Conservation (phyloP, 495 filamentous ascomycete species). For the Chaetomium tenue region DNA sequence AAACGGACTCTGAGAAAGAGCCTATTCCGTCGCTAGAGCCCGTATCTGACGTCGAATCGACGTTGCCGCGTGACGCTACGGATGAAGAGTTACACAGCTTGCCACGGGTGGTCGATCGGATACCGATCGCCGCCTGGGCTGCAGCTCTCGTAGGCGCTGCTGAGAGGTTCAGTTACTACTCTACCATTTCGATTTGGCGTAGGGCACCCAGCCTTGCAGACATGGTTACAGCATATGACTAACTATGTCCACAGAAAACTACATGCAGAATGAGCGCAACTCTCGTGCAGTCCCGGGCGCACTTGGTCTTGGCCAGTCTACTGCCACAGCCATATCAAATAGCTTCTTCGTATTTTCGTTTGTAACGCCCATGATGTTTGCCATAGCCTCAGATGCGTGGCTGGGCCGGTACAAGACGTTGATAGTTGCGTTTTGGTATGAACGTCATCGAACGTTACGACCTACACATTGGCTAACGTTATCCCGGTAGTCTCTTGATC, state of each 20-base stretch:
- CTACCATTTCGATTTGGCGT: conserved; percentile 29
- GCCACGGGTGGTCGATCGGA: conserved; percentile 24
- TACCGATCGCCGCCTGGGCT: conserved; percentile 29
- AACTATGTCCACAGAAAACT: conserved; percentile 23
- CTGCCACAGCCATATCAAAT: conserved; percentile 51
- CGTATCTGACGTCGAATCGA: neutral
- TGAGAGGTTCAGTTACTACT: conserved; percentile 30
- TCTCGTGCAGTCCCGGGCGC: conserved; percentile 36
- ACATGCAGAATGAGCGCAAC: conserved; percentile 28
- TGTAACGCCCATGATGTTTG: conserved; percentile 33
- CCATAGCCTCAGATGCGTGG: conserved; percentile 35
- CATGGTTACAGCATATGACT: too few species aligned
- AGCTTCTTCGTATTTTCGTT: conserved; percentile 52
- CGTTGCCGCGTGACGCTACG: conserved; percentile 23
- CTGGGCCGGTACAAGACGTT: conserved; percentile 35
- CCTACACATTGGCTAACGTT: conserved; percentile 27
- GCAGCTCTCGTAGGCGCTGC: conserved; percentile 24
- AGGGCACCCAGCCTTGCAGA: neutral
- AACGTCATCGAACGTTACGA: conserved; percentile 1
- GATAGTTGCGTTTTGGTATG: conserved; percentile 28
- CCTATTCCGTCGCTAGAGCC: too few species aligned
- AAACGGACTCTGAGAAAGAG: too few species aligned
- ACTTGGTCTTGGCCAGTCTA: conserved; percentile 44
- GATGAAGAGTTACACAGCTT: conserved; percentile 24
- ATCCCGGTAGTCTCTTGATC: conserved; percentile 31